A percentile compares a stretch with the other conserved stretches of the same genome.
These are phyloP conservation scores for Bipolaris oryzae DNA, from an alignment of 2,329 filamentous ascomycete genomes.

Conservation along the genomic window DNA sequence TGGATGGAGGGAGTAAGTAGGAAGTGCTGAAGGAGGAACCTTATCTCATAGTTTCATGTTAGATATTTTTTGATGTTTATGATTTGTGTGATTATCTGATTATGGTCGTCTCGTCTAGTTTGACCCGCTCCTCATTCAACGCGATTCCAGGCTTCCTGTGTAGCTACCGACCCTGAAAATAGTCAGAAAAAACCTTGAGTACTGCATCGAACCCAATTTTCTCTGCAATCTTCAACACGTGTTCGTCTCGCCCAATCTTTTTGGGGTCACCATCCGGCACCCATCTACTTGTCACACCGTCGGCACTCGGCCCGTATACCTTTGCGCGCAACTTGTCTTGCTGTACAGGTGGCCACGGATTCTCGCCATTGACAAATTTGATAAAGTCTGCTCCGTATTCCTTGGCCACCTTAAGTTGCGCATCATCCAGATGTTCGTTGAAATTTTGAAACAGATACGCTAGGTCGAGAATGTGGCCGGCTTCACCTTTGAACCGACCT, in stretches of 20 bases:
- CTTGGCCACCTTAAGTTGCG: slow-evolving; percentile 30
- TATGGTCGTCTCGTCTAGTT: not conserved
- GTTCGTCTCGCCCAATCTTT: slow-evolving; percentile 35
- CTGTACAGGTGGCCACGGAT: slow-evolving; percentile 41
- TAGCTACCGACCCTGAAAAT: slow-evolving; percentile 28
- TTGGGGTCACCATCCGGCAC: slow-evolving; percentile 31
- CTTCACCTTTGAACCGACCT: slow-evolving; percentile 41
- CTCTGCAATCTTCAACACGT: slow-evolving; percentile 36
- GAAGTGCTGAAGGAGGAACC: too few species aligned
- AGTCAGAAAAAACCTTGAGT: slow-evolving; percentile 34
- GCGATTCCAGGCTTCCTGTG: too few species aligned
- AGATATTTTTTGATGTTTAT: too few species aligned
- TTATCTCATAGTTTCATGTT: too few species aligned
- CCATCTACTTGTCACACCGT: slow-evolving; percentile 34
- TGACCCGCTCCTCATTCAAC: too few species aligned
- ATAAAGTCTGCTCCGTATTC: slow-evolving; percentile 41
- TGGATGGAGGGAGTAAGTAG: slow-evolving; percentile 24
- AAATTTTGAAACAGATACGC: slow-evolving; percentile 45
- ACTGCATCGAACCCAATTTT: slow-evolving; percentile 33
- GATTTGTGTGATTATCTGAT: not conserved
- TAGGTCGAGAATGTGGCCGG: slow-evolving; percentile 45
- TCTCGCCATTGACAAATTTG: slow-evolving; percentile 40
- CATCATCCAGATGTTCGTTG: slow-evolving; percentile 34
- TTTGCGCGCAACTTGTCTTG: slow-evolving; percentile 28
- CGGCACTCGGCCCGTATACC: slow-evolving; percentile 40